These are phyloP conservation scores for Stagonosporopsis chrysanthemi DNA, from an alignment of 2,329 filamentous ascomycete species.

Conservation along the genomic window DNA sequence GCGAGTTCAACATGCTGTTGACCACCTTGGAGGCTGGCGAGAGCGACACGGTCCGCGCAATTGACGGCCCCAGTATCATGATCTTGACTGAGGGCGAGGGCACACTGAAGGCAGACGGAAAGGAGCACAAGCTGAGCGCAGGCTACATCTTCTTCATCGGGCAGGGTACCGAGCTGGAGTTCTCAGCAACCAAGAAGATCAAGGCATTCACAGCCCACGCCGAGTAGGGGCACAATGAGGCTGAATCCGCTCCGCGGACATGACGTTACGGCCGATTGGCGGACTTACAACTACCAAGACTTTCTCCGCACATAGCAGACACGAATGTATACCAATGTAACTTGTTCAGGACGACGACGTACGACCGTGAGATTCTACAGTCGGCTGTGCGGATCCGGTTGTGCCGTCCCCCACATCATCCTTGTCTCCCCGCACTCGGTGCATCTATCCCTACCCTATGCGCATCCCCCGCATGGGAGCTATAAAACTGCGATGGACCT, in stretches of 20 bases:
- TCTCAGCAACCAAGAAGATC: conserved; percentile 54
- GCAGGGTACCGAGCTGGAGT: conserved; percentile 60
- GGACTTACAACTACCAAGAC: conserved; percentile 15
- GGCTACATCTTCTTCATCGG: conserved; percentile 74
- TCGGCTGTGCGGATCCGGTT: conserved; percentile 36
- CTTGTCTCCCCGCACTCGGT: conserved; percentile 41
- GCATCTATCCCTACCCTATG: neutral
- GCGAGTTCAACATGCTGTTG: conserved; percentile 74
- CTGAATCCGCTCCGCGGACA: conserved; percentile 21
- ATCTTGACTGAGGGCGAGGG: conserved; percentile 69
- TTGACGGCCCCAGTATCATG: conserved; percentile 69
- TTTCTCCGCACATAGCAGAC: conserved; percentile 26
- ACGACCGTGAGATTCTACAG: conserved; percentile 1
- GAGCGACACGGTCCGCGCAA: conserved; percentile 62
- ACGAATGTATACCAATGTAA: conserved; percentile 18
- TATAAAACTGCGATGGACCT: conserved; percentile 15
- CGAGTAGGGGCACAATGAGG: conserved; percentile 41
- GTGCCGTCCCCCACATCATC: conserved; percentile 32
- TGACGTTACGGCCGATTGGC: conserved; percentile 29
- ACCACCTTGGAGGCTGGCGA: conserved; percentile 65
- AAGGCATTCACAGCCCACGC: conserved; percentile 59
- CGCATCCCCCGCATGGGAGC: conserved; percentile 5
- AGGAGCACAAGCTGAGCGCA: conserved; percentile 63
- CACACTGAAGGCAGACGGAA: conserved; percentile 61
- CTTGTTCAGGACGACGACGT: conserved; percentile 3